Evolutionary conservation across 768 basidiomycete species (phyloP).

Genomic region (Xerocomellus chrysenteron): DNA sequence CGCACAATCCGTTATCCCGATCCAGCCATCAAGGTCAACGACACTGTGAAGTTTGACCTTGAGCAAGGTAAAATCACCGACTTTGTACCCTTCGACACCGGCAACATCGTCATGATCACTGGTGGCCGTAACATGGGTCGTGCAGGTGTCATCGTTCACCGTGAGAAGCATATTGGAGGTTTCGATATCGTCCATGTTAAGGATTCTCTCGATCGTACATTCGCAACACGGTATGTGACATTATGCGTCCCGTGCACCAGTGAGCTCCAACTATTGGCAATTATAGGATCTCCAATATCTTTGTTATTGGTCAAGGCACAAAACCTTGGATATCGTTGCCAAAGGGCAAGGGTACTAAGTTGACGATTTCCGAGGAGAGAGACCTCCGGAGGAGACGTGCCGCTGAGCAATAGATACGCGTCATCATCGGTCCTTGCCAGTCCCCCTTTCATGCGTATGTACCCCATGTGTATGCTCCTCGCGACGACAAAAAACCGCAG

Average conservation of each 20-base stretch:
- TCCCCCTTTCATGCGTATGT: constrained; percentile 11
- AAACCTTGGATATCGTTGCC: constrained; percentile 98
- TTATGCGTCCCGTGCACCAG: not conserved
- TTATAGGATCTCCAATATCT: constrained; percentile 89
- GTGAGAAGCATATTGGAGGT: constrained; percentile 96
- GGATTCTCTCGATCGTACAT: constrained; percentile 92
- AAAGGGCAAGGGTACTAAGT: constrained; percentile 96
- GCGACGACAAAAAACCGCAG: constrained; percentile 21
- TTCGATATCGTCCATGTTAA: constrained; percentile 99
- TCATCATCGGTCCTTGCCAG: constrained; percentile 5
- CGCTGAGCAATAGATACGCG: constrained; percentile 55
- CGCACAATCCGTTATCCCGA: constrained; percentile 99
- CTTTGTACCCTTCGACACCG: constrained; percentile 94
- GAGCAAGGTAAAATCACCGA: constrained; percentile 92
- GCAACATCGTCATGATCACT: constrained; percentile 96
- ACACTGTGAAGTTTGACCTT: constrained; percentile 96
- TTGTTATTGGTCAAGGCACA: constrained; percentile 92
- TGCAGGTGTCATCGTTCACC: constrained; percentile 92
- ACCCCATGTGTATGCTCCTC: constrained; percentile 21
- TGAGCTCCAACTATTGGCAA: not conserved
- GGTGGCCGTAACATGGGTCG: constrained; percentile 99
- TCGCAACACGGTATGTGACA: constrained; percentile 86
- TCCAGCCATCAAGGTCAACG: constrained; percentile 92
- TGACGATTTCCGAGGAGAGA: constrained; percentile 95
- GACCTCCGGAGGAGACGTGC: constrained; percentile 86